Base-by-base conservation (phyloP, 2,329 filamentous ascomycete species). In the Xenoacremonium recifei region DNA sequence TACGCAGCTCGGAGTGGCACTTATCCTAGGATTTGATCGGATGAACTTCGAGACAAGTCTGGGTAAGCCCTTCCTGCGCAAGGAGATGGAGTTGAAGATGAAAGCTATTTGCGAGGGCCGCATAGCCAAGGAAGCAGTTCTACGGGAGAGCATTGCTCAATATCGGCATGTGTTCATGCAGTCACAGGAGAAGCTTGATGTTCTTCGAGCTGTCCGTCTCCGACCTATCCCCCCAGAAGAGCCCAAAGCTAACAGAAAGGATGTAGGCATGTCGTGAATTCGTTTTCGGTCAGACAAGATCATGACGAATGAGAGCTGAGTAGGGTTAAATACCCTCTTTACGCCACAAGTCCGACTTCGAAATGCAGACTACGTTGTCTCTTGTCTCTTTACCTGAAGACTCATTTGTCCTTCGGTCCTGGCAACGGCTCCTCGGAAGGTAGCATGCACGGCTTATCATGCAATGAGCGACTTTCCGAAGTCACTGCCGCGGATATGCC, bases 1-100 rank as follows among this genome's bases (percentile, higher is more conserved):
- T 12, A 96, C 91, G 6, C 86, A 87, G 39, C 77, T 99, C 27
- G 93, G 93, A 3, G 83, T 97, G 18, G 92, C 93, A 15, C 75
- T 99, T 39, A 91, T 97, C 47, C 81, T 95, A 64, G 93, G 93
- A 2, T 99, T 97, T 59, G 91, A 99, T 64, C 84, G 87, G 52
- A 92, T 99, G 77, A 89, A 90, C 42, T 85, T 95, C 49, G 91
- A 96, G 57, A 90, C 87, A 32, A 96, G 90, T 59, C 77, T 99
- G 37, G 89, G 90, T 63, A 97, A 97, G 66, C 93, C 93, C 1
- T 97, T 97, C 62, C 72, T 99, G 46, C 84, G 93, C 42, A 97
- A 97, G 67, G 90, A 99, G 73, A 96, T 96, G 89, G 93, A 99
- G 67, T 70, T 89, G 48, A 89, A 90, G 63, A 96, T 99, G 92